Base-by-base conservation (phyloP, 2,329 filamentous ascomycete species). In the Diaporthe nobilis region DNA sequence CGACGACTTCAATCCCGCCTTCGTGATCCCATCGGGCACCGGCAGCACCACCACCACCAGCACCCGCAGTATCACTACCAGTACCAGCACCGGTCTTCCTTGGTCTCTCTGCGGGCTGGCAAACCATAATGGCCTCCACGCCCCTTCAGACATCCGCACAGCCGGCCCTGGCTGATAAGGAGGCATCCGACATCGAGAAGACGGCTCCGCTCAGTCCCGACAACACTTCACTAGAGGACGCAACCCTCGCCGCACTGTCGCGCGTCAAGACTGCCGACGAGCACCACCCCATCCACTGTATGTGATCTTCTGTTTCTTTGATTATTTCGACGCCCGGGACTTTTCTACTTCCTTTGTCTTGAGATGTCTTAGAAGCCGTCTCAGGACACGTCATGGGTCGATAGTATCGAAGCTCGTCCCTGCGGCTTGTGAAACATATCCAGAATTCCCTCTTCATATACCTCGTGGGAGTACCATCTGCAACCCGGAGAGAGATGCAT, bases 281-380 rank as follows among this genome's bases (percentile, higher is more conserved):
- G 22, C 78, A 79, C 25, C 81, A 82, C 49, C 81, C 81, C 9
- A 81, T 81, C 37, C 80, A 82, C 75, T 82, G 81, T 63, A 42
- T 39, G 60, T 63, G 31, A 39, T 1, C 0, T 60, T 42, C 7
- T n/a, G 25, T 42, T 28, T 5, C 25, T 9, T 4, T 61, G 2
- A 9, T 25, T 37, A 1, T 12, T 10, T n/a, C 57, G 55, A 3
- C 9, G 8, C 55, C 28, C 15, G 28, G 8, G 17, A 6, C 15
- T 31, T 57, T 31, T 31, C 25, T 6, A 5, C 8, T 4, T 55
- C 49, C 49, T 57, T 6, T 34, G 25, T 57, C 53, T 17, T 25
- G 31, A 12, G 28, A 37, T 20, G 55, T 15, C n/a, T 15, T 53
- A 7, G 51, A 15, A 25, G n/a, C 51, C 51, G 51, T 25, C 51